Evolutionary conservation across 352 stramenopile species (phyloP), one percentile per base, ranked within the genome.

Genomic region (Plasmopara muralis): DNA sequence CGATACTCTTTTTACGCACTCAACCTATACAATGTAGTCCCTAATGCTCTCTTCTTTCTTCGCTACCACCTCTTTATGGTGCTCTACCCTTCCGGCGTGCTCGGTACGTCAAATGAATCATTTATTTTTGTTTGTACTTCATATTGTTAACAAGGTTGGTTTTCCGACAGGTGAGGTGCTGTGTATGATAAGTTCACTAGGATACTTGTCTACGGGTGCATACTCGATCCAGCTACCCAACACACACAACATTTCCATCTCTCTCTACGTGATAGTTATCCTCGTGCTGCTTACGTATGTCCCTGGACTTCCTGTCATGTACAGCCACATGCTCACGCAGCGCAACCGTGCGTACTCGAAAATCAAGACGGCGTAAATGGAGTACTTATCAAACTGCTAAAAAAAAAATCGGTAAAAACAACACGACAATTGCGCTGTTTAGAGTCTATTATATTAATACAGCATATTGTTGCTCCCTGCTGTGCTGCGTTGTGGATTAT

Each of bases 21-120:
- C 51, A 97, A 98, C 60, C 60, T 99, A 45, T 76, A 97, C 67
- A 74, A 93, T 45, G 85, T 72, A 43, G 90, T 97, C 62, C 96
- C 96, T n/a, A 95, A 83, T 56, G 88, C 89, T 53, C 76, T 99
- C 33, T 98, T 98, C 67, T 99, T 94, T 77, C 65, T 99, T 34
- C 89, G 95, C 49, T 99, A 99, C 70, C 96, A 97, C 51, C 77
- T 99, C 18, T 99, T 99, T 77, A 93, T 96, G 61, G 70, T 99
- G 50, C 79, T 99, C 14, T 99, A 99, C 75, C 96, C 96, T 10
- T 98, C 92, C 39, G 96, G 95, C 46, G 97, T 99, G 52, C 78
- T 78, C 3, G 95, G 95, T 67, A 89, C 93, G 72, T 66, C 42
- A 2, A 28, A 25, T 42, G 6, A 40, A 29, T 20, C 43, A 35